Base-by-base conservation (phyloP, 148 eudicot species). In the Silene latifolia region DNA sequence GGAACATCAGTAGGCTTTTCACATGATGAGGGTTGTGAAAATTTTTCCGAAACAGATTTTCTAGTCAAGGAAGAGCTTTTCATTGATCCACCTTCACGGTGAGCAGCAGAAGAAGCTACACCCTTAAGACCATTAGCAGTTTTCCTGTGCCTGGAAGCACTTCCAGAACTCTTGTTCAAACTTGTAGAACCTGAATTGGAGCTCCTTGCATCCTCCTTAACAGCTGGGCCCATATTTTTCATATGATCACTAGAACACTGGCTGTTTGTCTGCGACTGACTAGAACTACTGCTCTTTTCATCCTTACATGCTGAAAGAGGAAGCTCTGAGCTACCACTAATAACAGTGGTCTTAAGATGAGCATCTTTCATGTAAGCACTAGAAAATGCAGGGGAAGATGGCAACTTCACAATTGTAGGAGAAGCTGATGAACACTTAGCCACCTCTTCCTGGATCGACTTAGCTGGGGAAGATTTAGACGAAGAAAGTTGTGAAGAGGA, bases 281-380 rank as follows among this genome's bases (percentile, higher is more conserved):
- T 91, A n/a, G 91, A 89, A 79, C 93, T 87, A 77, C 93, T 84
- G 73, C 89, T 87, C 77, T 85, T 91, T 61, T 87, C 96, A 74
- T 91, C 93, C 74, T 73, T 87, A 20, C 64, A 78, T 5, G 77
- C 74, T 56, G 86, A 44, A 21, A 79, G 81, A 74, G 84, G 87
- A 53, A 69, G 32, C 63, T 89, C 91, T 78, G 83, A 80, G 68
- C 80, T 79, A 53, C 80, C 74, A 47, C 78, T 75, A 39, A 53
- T 54, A 58, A 71, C 72, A 32, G 74, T 24, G 6, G 71, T 69
- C 53, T 57, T 82, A 15, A 57, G 8, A 23, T 80, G 85, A 8
- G 76, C 88, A 73, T 88, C 91, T 81, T 78, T 88, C 32, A 11
- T 15, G 71, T 76, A 77, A 59, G 79, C 82, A 77, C 80, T 71